Conservation (phyloP, 1,139 yeast species). For the Taphrina betulina region DNA sequence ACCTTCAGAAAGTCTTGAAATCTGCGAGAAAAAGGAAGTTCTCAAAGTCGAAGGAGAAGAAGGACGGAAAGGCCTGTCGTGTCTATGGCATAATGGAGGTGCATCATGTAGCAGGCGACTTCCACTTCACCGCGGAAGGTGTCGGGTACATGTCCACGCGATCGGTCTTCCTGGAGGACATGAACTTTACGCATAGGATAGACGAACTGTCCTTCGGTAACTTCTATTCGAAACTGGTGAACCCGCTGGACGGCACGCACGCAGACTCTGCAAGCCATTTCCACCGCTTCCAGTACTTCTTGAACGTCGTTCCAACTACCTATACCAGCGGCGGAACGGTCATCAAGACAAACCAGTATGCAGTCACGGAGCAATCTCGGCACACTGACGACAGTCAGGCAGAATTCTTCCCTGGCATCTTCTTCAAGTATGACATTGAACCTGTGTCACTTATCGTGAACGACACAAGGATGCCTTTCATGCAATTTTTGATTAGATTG, state of each 20-base stretch:
- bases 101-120: slow-evolving; percentile 79
- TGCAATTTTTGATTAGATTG: slow-evolving; percentile 71
- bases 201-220: slow-evolving; percentile 89
- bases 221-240: slow-evolving; percentile 78
- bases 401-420: slow-evolving; percentile 64
- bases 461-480: slow-evolving; percentile 72
- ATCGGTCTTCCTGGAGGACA: slow-evolving; percentile 40
- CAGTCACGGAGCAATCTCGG: slow-evolving; percentile 60
- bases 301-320: slow-evolving; percentile 81
- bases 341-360: slow-evolving; percentile 82
- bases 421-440: slow-evolving; percentile 81
- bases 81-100: slow-evolving; percentile 84
- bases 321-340: slow-evolving; percentile 64
- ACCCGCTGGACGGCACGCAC: slow-evolving; percentile 65
- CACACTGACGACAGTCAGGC: slow-evolving; percentile 38
- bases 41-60: slow-evolving; percentile 49
- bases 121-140: slow-evolving; percentile 79
- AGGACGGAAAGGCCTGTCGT: slow-evolving; percentile 80
- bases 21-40: slow-evolving; percentile 31
- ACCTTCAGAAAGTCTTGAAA: slow-evolving; percentile 33
- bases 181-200: slow-evolving; percentile 81
- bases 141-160: slow-evolving; percentile 50
- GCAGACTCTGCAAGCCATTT: slow-evolving; percentile 33
- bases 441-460: slow-evolving; percentile 69
- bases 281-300: slow-evolving; percentile 54